phyloP scores from a whole-genome alignment of 106 monocot species.

The Dendrobium chrysotoxum region DNA sequence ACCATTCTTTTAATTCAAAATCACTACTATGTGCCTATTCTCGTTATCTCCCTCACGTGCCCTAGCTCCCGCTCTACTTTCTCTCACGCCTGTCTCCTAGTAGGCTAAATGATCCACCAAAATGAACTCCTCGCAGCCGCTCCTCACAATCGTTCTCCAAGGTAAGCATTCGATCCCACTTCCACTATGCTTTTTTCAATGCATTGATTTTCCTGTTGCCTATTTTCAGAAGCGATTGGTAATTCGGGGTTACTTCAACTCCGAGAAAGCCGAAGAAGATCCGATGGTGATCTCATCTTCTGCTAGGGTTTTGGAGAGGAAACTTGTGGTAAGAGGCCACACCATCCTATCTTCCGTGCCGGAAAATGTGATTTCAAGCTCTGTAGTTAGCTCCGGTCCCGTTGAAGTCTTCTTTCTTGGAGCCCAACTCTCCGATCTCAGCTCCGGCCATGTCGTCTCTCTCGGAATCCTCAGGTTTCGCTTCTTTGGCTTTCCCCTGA shows the following conservation, averaged over 20 bases:
- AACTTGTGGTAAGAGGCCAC: constrained; percentile 36
- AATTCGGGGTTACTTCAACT: neutral
- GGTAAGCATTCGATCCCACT: neutral
- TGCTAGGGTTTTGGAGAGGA: constrained; percentile 39
- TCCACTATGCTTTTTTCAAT: neutral
- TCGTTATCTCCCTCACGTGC: too few relatives aligned
- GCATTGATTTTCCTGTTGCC: neutral
- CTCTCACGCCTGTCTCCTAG: too few relatives aligned
- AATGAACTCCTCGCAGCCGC: too few relatives aligned
- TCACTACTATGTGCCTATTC: too few relatives aligned
- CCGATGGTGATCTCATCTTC: constrained; percentile 54
- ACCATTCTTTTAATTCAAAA: too few relatives aligned
- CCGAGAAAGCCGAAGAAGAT: constrained; percentile 3
- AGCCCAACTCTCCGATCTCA: constrained; percentile 24
- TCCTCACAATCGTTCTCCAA: neutral
- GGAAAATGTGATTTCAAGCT: constrained; percentile 29
- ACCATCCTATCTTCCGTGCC: constrained; percentile 63
- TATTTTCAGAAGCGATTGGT: neutral
- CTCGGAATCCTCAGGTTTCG: constrained; percentile 59
- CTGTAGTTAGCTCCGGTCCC: constrained; percentile 32
- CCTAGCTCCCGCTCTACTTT: too few relatives aligned
- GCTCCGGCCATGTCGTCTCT: constrained; percentile 60
- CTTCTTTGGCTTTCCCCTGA: neutral
- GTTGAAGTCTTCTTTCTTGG: constrained; percentile 74
- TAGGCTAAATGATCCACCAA: too few relatives aligned